Conservation (phyloP, 441 rosid species). For the Breynia disticha region DNA sequence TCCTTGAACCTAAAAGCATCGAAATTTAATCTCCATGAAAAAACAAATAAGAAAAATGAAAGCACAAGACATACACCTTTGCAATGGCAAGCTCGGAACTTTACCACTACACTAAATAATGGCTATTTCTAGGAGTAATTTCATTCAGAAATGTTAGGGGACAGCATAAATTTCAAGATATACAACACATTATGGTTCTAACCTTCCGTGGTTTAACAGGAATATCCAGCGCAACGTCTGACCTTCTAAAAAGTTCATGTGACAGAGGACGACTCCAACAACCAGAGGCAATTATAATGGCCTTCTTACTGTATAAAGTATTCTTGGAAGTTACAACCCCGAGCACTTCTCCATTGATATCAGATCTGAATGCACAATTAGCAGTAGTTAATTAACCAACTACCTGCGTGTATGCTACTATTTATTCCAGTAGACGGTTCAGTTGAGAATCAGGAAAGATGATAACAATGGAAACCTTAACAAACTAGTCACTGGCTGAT, state of each 20-base stretch:
- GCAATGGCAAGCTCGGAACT: neutral
- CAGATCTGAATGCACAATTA: constrained; percentile 31
- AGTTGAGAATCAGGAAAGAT: neutral
- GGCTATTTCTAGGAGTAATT: neutral
- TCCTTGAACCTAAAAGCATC: too few species aligned
- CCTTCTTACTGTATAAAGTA: constrained; percentile 54
- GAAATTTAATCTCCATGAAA: too few species aligned
- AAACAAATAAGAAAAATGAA: too few species aligned
- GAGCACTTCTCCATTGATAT: constrained; percentile 37
- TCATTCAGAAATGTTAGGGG: too few species aligned
- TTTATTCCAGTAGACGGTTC: neutral
- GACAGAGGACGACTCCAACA: constrained; percentile 83
- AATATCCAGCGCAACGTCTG: constrained; percentile 33
- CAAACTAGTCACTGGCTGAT: constrained; percentile 60
- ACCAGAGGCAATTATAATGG: constrained; percentile 77
- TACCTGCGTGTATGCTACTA: neutral
- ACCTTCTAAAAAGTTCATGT: constrained; percentile 43
- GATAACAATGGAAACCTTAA: constrained; percentile 33
- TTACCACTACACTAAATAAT: neutral
- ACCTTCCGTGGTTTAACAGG: constrained; percentile 95
- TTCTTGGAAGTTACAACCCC: constrained; percentile 58
- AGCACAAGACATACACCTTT: neutral
- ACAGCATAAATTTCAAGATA: too few species aligned
- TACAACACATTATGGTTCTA: constrained; percentile 4
- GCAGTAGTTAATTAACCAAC: neutral